Percentiles rank a stretch among this genome's conserved stretches.
Conservation (phyloP, 1,284 basidiomycete species). For the Veloboletus limbatus region DNA sequence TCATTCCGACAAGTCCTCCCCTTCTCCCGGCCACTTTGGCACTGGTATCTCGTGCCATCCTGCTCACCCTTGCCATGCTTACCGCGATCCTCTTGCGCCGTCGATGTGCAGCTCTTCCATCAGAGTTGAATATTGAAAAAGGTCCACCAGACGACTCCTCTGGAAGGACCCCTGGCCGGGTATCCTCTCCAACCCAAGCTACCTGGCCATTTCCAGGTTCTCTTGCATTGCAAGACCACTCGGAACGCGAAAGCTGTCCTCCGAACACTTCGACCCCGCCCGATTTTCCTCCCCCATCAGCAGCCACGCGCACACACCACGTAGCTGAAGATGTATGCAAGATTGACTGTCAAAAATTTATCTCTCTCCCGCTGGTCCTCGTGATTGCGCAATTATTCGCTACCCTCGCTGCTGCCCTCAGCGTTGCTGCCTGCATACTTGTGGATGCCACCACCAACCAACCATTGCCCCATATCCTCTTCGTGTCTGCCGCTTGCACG, state of each 20-base stretch:
- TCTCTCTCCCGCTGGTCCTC: conserved; percentile 13
- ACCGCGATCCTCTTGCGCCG: conserved; percentile 9
- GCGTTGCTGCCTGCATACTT: conserved; percentile 16
- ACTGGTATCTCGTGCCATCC: conserved; percentile 21
- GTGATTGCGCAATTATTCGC: conserved; percentile 25
- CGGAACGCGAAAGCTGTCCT: background rate
- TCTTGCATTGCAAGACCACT: conserved; percentile 18
- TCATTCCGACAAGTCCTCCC: conserved; percentile 23
- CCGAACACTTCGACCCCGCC: background rate
- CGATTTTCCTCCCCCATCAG: conserved; percentile 6
- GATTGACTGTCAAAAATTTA: background rate
- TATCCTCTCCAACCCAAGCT: conserved; percentile 31
- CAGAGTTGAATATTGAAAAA: conserved; percentile 14
- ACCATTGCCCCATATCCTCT: conserved; percentile 8
- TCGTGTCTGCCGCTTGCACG: conserved; percentile 20
- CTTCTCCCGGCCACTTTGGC: conserved; percentile 27
- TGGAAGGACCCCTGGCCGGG: conserved; percentile 13
- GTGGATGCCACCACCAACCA: background rate
- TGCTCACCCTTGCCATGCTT: conserved; percentile 19
- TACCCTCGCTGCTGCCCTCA: conserved; percentile 25
- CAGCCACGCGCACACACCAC: background rate
- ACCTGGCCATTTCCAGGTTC: conserved; percentile 36
- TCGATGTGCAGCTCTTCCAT: background rate
- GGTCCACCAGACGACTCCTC: background rate
- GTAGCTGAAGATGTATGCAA: background rate